Evolutionary conservation across 768 basidiomycete genomes (phyloP).

Genomic region (Pisolithus tinctorius): DNA sequence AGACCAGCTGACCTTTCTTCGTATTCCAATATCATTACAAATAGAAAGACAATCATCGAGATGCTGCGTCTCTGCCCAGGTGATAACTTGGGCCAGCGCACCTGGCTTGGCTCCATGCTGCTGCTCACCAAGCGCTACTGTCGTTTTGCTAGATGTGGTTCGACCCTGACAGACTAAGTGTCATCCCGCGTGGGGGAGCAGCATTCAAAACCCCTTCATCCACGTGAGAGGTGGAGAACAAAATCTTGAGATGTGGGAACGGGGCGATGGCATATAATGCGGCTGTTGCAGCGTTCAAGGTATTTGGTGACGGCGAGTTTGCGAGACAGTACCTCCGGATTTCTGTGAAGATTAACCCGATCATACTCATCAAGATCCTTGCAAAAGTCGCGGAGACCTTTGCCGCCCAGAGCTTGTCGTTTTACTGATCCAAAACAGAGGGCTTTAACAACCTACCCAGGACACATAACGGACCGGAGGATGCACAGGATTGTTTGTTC

Average conservation of each 20-base stretch:
- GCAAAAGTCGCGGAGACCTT: slow-evolving; percentile 21
- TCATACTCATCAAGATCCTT: slow-evolving; percentile 34
- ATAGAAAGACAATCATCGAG: slow-evolving; percentile 31
- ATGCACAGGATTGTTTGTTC: slow-evolving; percentile 43
- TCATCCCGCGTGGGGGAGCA: slow-evolving; percentile 19
- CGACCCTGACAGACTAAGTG: slow-evolving; percentile 13
- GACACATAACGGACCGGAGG: slow-evolving; percentile 32
- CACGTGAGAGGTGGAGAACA: slow-evolving; percentile 8
- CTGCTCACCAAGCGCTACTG: slow-evolving; percentile 29
- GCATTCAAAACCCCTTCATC: slow-evolving; percentile 21
- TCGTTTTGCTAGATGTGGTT: slow-evolving; percentile 33
- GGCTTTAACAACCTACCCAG: slow-evolving; percentile 24
- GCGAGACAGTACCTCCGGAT: slow-evolving; percentile 35
- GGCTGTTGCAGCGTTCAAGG: slow-evolving; percentile 35
- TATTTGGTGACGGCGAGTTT: slow-evolving; percentile 32
- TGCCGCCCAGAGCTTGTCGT: not conserved
- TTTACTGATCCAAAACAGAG: slow-evolving; percentile 12
- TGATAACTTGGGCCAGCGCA: slow-evolving; percentile 35
- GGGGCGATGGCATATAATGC: slow-evolving; percentile 27
- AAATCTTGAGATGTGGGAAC: slow-evolving; percentile 4
- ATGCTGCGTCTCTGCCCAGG: slow-evolving; percentile 38
- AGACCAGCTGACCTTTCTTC: not conserved
- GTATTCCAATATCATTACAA: not conserved
- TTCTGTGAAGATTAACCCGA: slow-evolving; percentile 28
- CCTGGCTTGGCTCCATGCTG: slow-evolving; percentile 34